Percentiles rank a stretch among this genome's conserved stretches.
phyloP scores from a whole-genome alignment of 1,139 yeast species.

The Pichia sp. region DNA sequence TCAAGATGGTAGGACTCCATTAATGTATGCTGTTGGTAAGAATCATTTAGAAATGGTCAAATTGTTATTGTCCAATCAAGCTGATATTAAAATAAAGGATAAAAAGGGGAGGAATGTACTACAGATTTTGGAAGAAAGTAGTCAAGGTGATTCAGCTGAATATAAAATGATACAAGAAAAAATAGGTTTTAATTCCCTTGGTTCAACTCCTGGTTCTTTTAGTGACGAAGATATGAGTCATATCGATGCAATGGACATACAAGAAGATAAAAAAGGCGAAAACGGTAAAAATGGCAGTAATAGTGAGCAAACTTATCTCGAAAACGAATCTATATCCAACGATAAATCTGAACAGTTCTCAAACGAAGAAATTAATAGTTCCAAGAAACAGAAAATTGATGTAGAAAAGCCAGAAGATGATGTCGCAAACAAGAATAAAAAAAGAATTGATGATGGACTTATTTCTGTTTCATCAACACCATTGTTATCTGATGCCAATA shows the following conservation, averaged over 20 bases:
- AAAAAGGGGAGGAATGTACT: constrained; percentile 54
- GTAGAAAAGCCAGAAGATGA: neutral
- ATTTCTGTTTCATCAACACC: no score
- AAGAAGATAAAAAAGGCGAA: constrained; percentile 15
- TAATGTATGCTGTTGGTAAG: constrained; percentile 77
- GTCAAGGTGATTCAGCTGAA: constrained; percentile 27
- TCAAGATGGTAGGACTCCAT: constrained; percentile 66
- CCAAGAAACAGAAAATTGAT: neutral
- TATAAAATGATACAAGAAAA: neutral
- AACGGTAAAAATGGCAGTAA: no score
- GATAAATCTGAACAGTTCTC: no score
- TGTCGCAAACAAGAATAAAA: neutral
- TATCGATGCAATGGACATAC: no score
- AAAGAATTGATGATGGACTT: no score
- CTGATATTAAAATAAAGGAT: constrained; percentile 55
- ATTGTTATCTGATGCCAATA: neutral
- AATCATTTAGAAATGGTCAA: constrained; percentile 71
- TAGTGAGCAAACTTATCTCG: no score
- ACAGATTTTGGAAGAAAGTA: constrained; percentile 52
- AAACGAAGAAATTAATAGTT: neutral
- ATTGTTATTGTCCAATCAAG: constrained; percentile 68
- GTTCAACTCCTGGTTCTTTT: constrained; percentile 12
- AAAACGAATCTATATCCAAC: no score
- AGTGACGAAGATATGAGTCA: constrained; percentile 7
- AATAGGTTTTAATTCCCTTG: no score